phyloP scores from a whole-genome alignment of 306 rosid genomes.

The Trifolium repens region DNA sequence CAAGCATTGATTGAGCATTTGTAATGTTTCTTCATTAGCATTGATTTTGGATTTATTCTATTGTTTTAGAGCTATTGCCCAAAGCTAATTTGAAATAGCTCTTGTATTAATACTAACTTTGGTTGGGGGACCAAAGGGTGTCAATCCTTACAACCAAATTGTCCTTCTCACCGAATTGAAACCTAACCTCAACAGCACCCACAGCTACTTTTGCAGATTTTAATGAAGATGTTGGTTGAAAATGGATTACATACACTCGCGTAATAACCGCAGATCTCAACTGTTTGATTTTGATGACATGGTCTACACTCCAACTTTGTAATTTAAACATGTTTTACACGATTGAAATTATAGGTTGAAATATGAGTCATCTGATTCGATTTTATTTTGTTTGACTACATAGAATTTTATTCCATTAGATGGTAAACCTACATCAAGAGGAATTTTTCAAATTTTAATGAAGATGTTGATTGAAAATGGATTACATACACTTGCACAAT shows the following conservation, averaged over 20 bases:
- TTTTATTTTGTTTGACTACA: background rate
- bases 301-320: background rate
- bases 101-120: constrained; percentile 29
- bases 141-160: constrained; percentile 35
- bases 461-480: too few species aligned
- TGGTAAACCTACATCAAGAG: background rate
- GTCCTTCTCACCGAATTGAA: constrained; percentile 39
- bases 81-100: constrained; percentile 28
- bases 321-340: background rate
- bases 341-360: background rate
- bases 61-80: constrained; percentile 27
- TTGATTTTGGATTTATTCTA: constrained; percentile 41
- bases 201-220: constrained; percentile 14
- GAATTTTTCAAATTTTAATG: background rate
- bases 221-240: constrained; percentile 24
- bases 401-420: background rate
- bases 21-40: constrained; percentile 16
- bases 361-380: background rate
- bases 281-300: background rate
- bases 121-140: constrained; percentile 35
- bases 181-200: constrained; percentile 33
- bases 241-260: background rate
- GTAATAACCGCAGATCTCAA: background rate
- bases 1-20: constrained; percentile 17
- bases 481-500: too few species aligned